Base-by-base conservation (phyloP, 306 rosid species). In the Inga laurina region DNA sequence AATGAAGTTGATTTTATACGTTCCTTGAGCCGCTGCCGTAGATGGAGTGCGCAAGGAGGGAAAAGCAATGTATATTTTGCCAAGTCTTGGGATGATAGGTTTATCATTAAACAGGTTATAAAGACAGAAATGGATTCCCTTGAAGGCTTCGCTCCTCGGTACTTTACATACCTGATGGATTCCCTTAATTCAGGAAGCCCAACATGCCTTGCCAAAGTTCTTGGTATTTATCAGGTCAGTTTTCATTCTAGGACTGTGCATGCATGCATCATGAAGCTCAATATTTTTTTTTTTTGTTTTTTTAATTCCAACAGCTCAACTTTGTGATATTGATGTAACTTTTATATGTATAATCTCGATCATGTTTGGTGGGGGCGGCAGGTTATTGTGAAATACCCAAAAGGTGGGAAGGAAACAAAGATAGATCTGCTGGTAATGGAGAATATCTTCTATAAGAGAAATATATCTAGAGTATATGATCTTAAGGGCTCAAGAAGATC, bases 11-110 rank as follows among this genome's bases (percentile, higher is more conserved):
- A 91, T 81, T 91, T 90, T 81, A 75, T 91, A 43, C 86, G 93
- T 48, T 91, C 95, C 48, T 82, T 91, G 90, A 90, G 93, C 81
- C 95, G 95, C 16, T 90, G 95, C 79, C 82, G 15, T 82, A 84
- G 87, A 81, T 91, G 95, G 95, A 90, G 90, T 44, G 95, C 95
- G 12, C 93, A 90, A 84, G 95, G 95, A 69, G 95, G 95, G 13
- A 91, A 90, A 86, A 91, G 93, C 87, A 91, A 90, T 84, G 95
- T 90, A 5, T 91, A 91, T 85, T 90, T 91, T 76, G 95, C 95
- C 19, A 91, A 88, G 84, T 88, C 95, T 45, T 75, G 90, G 82
- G 95, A 91, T 82, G 93, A 91, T 52, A 85, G 95, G 78, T 90
- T 91, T 84, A 91, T 91, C 34, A 69, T 91, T 64, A 91, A 91